Percentiles rank a stretch among this genome's conserved stretches.
Evolutionary conservation across 208 protist species (phyloP).

Genomic region (Trypanosoma cruzi): DNA sequence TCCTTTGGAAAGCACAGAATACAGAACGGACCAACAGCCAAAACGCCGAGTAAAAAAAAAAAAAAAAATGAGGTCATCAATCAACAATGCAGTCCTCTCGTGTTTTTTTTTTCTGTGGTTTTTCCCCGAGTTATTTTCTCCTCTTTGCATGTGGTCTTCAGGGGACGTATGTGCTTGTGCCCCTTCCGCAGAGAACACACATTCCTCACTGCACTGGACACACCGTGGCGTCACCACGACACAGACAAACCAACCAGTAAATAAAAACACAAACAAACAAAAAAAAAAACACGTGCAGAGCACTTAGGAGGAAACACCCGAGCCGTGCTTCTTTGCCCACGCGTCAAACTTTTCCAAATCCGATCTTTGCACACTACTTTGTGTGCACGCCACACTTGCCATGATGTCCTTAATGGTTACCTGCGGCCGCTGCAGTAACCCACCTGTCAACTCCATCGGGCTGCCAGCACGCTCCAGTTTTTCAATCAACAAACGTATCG

Average conservation of each 20-base stretch:
- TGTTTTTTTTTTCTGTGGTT: background rate
- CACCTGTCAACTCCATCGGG: slow-evolving; percentile 27
- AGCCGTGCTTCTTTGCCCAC: slow-evolving; percentile 79
- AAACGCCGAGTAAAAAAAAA: background rate
- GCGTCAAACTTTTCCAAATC: slow-evolving; percentile 72
- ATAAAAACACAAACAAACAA: background rate
- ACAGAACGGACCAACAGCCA: background rate
- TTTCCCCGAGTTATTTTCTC: background rate
- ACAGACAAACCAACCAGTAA: too few species aligned
- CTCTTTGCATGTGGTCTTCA: background rate
- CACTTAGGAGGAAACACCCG: slow-evolving; percentile 67
- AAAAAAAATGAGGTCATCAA: too few species aligned
- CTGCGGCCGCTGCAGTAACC: slow-evolving; percentile 39
- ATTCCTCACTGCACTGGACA: background rate
- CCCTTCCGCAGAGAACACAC: too few species aligned
- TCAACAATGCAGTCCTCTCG: background rate
- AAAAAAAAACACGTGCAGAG: slow-evolving; percentile 13
- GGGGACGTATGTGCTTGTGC: background rate
- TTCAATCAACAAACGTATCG: slow-evolving; percentile 87
- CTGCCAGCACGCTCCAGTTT: slow-evolving; percentile 55
- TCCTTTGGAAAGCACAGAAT: background rate
- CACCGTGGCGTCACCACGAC: background rate
- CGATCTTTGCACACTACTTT: slow-evolving; percentile 66
- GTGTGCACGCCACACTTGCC: slow-evolving; percentile 76
- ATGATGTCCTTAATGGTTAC: slow-evolving; percentile 79